Evolutionary conservation across 257 asterid genomes (phyloP).

Genomic region (Scutellaria baicalensis): DNA sequence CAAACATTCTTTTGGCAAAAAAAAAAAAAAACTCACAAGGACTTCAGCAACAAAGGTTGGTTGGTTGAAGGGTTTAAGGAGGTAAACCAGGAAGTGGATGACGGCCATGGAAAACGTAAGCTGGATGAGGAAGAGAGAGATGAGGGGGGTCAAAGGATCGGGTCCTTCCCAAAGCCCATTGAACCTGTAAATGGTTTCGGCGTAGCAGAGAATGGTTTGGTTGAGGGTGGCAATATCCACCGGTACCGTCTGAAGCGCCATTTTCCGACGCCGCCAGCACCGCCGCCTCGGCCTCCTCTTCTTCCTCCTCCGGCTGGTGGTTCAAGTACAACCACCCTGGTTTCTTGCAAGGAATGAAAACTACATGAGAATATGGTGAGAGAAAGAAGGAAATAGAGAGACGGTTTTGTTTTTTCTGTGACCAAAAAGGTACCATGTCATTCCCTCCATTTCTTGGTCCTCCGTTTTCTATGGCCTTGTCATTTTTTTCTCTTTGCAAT

Average conservation of each 20-base stretch:
- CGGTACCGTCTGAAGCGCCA: neutral
- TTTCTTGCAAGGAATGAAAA: neutral
- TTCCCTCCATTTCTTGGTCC: conserved; percentile 15
- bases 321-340: conserved; percentile 9
- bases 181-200: conserved; percentile 66
- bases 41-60: conserved; percentile 72
- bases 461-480: conserved; percentile 18
- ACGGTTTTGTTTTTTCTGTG: neutral
- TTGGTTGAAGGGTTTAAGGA: conserved; percentile 57
- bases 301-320: conserved; percentile 20
- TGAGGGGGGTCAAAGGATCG: conserved; percentile 74
- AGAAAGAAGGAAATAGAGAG: conserved; percentile 2
- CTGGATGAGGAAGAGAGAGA: conserved; percentile 81
- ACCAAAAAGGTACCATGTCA: conserved; percentile 6
- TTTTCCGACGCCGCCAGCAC: neutral
- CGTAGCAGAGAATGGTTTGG: conserved; percentile 47
- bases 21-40: conserved; percentile 37
- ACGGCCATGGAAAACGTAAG: conserved; percentile 48
- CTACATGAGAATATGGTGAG: neutral
- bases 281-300: conserved; percentile 18
- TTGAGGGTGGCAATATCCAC: conserved; percentile 29
- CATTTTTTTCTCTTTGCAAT: neutral
- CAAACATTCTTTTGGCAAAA: neutral
- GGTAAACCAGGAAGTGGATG: conserved; percentile 42
- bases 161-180: conserved; percentile 99